These are phyloP conservation scores for Xylaria sp. DNA, from an alignment of 2,329 filamentous ascomycete genomes.

Conservation along the genomic window DNA sequence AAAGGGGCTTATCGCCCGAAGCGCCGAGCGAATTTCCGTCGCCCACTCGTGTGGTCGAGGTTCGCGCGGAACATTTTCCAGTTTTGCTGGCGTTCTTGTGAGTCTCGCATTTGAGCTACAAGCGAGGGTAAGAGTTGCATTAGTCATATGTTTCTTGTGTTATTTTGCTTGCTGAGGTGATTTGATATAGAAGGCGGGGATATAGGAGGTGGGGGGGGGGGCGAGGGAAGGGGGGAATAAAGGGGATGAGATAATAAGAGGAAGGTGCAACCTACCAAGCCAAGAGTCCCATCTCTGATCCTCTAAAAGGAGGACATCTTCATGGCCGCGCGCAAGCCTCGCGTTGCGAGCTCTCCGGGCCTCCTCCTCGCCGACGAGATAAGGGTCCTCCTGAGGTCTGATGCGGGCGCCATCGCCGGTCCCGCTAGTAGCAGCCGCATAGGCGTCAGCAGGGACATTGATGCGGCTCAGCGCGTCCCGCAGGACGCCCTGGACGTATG, in stretches of 20 bases:
- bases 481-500: slow-evolving; percentile 24
- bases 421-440: slow-evolving; percentile 8
- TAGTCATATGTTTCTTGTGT: neutral
- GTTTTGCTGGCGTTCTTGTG: slow-evolving; percentile 46
- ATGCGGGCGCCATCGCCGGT: slow-evolving; percentile 26
- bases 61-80: slow-evolving; percentile 41
- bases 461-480: slow-evolving; percentile 26
- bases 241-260: neutral
- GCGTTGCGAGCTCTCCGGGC: slow-evolving; percentile 53
- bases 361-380: slow-evolving; percentile 61
- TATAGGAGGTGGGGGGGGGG: neutral
- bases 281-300: slow-evolving; percentile 58
- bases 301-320: slow-evolving; percentile 51
- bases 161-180: neutral
- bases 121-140: too few species aligned
- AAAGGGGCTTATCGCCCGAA: slow-evolving; percentile 30
- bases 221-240: neutral
- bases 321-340: slow-evolving; percentile 51
- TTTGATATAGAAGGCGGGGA: neutral
- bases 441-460: slow-evolving; percentile 17
- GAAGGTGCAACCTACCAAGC: slow-evolving; percentile 41
- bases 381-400: slow-evolving; percentile 59
- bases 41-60: slow-evolving; percentile 30
- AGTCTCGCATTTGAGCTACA: slow-evolving; percentile 46
- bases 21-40: slow-evolving; percentile 38